Conservation (phyloP, 2,329 filamentous ascomycete species). For the Aureobasidium musti region DNA sequence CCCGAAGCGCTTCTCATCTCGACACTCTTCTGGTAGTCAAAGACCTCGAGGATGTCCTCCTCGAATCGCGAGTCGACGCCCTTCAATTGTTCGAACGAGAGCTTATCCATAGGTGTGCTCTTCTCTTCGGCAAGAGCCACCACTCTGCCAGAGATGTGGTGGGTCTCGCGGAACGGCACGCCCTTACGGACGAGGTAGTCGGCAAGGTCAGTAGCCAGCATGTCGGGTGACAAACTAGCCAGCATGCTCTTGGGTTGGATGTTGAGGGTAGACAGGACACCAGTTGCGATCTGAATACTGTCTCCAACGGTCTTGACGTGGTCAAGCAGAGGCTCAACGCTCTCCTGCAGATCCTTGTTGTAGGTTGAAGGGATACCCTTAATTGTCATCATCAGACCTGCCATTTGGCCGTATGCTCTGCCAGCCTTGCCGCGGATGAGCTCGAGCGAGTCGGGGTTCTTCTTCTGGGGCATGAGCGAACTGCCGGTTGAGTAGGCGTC, state of each 20-base stretch:
- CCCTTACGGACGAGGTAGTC: constrained; percentile 66
- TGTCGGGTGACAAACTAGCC: constrained; percentile 75
- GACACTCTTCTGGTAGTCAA: constrained; percentile 80
- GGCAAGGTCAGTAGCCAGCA: constrained; percentile 74
- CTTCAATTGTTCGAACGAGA: constrained; percentile 65
- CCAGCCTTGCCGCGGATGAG: constrained; percentile 77
- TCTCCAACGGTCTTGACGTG: constrained; percentile 78
- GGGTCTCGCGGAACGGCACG: constrained; percentile 77
- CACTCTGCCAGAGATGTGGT: constrained; percentile 72
- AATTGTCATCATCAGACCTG: constrained; percentile 74
- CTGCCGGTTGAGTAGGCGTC: constrained; percentile 80
- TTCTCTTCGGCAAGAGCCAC: constrained; percentile 71
- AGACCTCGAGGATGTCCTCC: constrained; percentile 67
- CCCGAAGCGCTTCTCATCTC: constrained; percentile 76
- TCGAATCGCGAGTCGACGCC: constrained; percentile 69
- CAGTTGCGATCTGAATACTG: constrained; percentile 79
- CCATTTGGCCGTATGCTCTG: constrained; percentile 76
- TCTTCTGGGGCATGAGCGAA: constrained; percentile 80
- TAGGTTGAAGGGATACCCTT: constrained; percentile 79
- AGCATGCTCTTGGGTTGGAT: constrained; percentile 74
- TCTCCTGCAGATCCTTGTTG: constrained; percentile 92
- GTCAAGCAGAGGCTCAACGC: constrained; percentile 81
- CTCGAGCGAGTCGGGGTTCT: constrained; percentile 74
- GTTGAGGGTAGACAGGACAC: constrained; percentile 72
- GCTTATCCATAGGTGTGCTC: constrained; percentile 67